phyloP scores from a whole-genome alignment of 2,329 filamentous ascomycete species.

The Fusarium coicis region DNA sequence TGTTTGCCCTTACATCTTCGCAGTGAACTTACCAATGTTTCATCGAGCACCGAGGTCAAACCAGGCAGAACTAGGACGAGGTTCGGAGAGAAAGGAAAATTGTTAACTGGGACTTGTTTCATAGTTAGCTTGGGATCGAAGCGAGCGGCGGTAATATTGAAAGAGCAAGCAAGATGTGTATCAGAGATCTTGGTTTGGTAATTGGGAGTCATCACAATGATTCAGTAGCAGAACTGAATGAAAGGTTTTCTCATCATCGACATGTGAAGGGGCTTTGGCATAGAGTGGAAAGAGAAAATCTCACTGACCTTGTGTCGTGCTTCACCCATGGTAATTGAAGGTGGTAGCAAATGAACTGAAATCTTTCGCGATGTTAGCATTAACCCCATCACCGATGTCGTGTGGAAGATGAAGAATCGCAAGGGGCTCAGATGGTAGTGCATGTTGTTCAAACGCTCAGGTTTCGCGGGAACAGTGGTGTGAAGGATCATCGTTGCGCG shows the following conservation, averaged over 20 bases:
- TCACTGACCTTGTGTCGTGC: constrained; percentile 21
- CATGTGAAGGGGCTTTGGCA: constrained; percentile 13
- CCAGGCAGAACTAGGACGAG: no score
- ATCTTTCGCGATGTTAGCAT: constrained; percentile 9
- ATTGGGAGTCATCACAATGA: constrained; percentile 70
- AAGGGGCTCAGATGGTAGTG: constrained; percentile 76
- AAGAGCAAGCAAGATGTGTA: constrained; percentile 38
- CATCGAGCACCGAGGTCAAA: background rate
- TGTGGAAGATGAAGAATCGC: background rate
- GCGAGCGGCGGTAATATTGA: background rate
- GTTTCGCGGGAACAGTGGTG: constrained; percentile 71
- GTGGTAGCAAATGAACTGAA: constrained; percentile 1
- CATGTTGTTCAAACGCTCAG: constrained; percentile 75
- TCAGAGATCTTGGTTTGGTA: constrained; percentile 74
- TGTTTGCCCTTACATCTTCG: background rate
- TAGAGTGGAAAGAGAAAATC: background rate
- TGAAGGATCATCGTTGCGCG: constrained; percentile 62
- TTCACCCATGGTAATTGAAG: background rate
- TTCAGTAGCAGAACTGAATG: constrained; percentile 83
- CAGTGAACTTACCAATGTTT: constrained; percentile 23
- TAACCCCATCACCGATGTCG: background rate
- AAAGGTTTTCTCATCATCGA: constrained; percentile 72
- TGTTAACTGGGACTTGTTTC: background rate
- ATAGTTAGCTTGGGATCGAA: constrained; percentile 17
- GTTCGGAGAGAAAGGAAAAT: background rate